Evolutionary conservation across 2,329 filamentous ascomycete genomes (phyloP).

Genomic region (Epicoccum sorghinum): DNA sequence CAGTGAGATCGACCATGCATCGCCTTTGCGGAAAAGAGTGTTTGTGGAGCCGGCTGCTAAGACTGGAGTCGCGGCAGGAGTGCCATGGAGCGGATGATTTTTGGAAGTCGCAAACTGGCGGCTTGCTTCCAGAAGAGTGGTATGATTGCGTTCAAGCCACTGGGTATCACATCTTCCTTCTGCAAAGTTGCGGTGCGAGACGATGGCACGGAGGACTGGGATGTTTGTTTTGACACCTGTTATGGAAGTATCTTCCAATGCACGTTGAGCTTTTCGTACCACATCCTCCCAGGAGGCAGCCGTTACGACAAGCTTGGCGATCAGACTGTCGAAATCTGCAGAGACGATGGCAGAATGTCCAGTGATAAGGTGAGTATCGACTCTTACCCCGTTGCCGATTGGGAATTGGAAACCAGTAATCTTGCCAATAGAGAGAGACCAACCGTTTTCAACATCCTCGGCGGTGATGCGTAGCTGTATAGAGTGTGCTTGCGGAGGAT

Average conservation of each 20-base stretch:
- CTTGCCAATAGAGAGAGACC: slow-evolving; percentile 66
- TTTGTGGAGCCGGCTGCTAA: slow-evolving; percentile 34
- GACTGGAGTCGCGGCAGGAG: slow-evolving; percentile 2
- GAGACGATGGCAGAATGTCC: slow-evolving; percentile 54
- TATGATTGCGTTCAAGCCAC: slow-evolving; percentile 62
- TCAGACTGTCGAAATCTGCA: slow-evolving; percentile 63
- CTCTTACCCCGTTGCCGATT: slow-evolving; percentile 61
- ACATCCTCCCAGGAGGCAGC: slow-evolving; percentile 59
- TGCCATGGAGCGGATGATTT: neutral
- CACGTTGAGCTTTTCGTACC: slow-evolving; percentile 60
- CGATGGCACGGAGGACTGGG: slow-evolving; percentile 60
- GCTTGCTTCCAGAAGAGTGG: slow-evolving; percentile 45
- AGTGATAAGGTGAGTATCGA: slow-evolving; percentile 62
- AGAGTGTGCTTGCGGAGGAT: slow-evolving; percentile 52
- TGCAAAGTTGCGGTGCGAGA: slow-evolving; percentile 58
- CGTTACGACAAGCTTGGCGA: slow-evolving; percentile 66
- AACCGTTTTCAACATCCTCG: slow-evolving; percentile 60
- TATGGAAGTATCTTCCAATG: slow-evolving; percentile 62
- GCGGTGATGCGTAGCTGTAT: slow-evolving; percentile 65
- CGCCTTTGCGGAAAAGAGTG: slow-evolving; percentile 62
- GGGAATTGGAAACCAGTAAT: slow-evolving; percentile 62
- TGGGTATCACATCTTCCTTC: slow-evolving; percentile 58
- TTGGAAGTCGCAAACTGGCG: slow-evolving; percentile 9
- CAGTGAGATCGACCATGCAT: slow-evolving; percentile 63
- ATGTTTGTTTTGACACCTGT: slow-evolving; percentile 65